A percentile compares a stretch with the other conserved stretches of the same genome.
Conservation (phyloP, 306 rosid species). For the Lathyrus aphaca region DNA sequence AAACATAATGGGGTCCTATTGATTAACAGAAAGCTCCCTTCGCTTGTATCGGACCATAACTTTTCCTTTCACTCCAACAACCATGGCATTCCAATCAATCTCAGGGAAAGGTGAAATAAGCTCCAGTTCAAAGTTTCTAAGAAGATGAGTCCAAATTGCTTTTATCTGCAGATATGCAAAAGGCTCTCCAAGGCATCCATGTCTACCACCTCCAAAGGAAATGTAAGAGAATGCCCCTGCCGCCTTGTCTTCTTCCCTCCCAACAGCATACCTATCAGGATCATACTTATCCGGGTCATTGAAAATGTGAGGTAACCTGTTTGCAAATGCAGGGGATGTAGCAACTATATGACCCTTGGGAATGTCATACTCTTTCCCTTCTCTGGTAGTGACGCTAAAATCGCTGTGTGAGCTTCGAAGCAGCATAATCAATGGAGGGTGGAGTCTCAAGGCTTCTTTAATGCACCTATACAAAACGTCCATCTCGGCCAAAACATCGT, state of each 20-base stretch:
- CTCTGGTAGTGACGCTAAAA: constrained; percentile 71
- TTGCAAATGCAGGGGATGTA: constrained; percentile 91
- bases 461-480: constrained; percentile 80
- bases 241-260: constrained; percentile 92
- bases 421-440: constrained; percentile 90
- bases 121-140: constrained; percentile 93
- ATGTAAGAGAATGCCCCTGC: constrained; percentile 90
- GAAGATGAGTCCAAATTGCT: constrained; percentile 92
- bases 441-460: constrained; percentile 96
- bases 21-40: constrained; percentile 59
- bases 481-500: constrained; percentile 95
- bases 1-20: constrained; percentile 23
- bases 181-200: constrained; percentile 98
- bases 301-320: constrained; percentile 74
- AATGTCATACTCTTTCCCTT: constrained; percentile 81
- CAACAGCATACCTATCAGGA: constrained; percentile 73
- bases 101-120: constrained; percentile 88
- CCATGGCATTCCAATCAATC: constrained; percentile 99
- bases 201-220: constrained; percentile 96
- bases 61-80: constrained; percentile 93
- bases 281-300: constrained; percentile 80
- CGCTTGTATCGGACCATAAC: constrained; percentile 94
- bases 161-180: constrained; percentile 95
- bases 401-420: constrained; percentile 85
- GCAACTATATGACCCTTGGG: constrained; percentile 97